Percentiles rank a stretch among this genome's conserved stretches.
phyloP scores from a whole-genome alignment of 129 eudicot genomes.

The Pulicaria dysenterica region DNA sequence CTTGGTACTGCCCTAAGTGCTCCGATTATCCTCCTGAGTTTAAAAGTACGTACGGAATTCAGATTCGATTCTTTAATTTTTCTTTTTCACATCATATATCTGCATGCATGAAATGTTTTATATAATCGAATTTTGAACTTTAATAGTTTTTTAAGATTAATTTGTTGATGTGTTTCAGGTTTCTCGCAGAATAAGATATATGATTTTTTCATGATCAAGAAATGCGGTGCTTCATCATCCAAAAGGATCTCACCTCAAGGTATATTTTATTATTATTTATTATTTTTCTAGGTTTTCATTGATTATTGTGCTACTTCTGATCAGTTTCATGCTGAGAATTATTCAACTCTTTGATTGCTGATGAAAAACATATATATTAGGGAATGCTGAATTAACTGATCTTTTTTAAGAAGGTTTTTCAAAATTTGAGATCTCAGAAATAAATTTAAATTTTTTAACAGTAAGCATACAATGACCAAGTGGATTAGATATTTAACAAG shows the following conservation, averaged over 20 bases:
- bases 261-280: slow-evolving; percentile 21
- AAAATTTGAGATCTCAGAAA: too few species aligned
- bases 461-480: too few species aligned
- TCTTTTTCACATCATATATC: background rate
- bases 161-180: slow-evolving; percentile 37
- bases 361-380: too few species aligned
- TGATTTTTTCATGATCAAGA: slow-evolving; percentile 63
- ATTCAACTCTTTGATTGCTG: too few species aligned
- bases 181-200: slow-evolving; percentile 52
- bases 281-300: background rate
- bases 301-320: background rate
- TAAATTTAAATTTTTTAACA: too few species aligned
- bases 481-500: too few species aligned
- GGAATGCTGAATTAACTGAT: too few species aligned
- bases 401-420: too few species aligned
- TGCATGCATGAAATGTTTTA: background rate
- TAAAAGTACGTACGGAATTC: slow-evolving; percentile 49
- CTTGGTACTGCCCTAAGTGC: slow-evolving; percentile 62
- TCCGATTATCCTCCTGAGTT: slow-evolving; percentile 20
- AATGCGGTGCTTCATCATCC: slow-evolving; percentile 25
- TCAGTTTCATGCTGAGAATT: background rate
- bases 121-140: background rate
- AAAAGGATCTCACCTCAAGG: slow-evolving; percentile 55
- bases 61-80: background rate
- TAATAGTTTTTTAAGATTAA: background rate